These are phyloP conservation scores for Steccherinum ochraceum DNA, from an alignment of 768 basidiomycete species.

Conservation along the genomic window DNA sequence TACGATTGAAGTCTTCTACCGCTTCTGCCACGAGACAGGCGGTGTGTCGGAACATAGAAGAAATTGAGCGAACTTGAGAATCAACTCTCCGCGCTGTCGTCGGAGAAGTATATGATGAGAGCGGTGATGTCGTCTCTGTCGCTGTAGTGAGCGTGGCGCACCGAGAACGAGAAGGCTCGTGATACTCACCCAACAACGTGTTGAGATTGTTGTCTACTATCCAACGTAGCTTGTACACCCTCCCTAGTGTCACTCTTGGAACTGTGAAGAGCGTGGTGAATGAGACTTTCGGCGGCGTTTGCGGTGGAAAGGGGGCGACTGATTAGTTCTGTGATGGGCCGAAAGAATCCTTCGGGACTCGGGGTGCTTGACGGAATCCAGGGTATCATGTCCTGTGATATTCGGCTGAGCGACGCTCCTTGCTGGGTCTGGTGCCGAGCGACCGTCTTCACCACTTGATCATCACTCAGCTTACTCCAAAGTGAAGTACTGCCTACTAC, in stretches of 20 bases:
- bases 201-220: not conserved
- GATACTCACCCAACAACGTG: not conserved
- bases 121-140: conserved; percentile 30
- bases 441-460: conserved; percentile 49
- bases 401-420: too few relatives aligned
- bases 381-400: too few relatives aligned
- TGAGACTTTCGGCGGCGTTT: too few relatives aligned
- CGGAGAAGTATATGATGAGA: conserved; percentile 18
- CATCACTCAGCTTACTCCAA: conserved; percentile 47
- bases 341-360: too few relatives aligned
- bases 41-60: too few relatives aligned
- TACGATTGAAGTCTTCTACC: not conserved
- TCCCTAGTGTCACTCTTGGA: conserved; percentile 31
- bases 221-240: conserved; percentile 32
- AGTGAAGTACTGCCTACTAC: conserved; percentile 48
- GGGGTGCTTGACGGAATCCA: too few relatives aligned
- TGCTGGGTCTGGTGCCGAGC: too few relatives aligned
- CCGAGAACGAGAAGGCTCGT: too few relatives aligned
- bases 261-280: conserved; percentile 34
- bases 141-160: too few relatives aligned
- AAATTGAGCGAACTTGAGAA: too few relatives aligned
- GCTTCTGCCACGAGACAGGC: not conserved
- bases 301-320: too few relatives aligned
- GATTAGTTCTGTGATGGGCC: conserved; percentile 28
- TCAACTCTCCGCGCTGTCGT: too few relatives aligned